Evolutionary conservation across 2,329 filamentous ascomycete species (phyloP).

Genomic region (Verticillium isaacii): DNA sequence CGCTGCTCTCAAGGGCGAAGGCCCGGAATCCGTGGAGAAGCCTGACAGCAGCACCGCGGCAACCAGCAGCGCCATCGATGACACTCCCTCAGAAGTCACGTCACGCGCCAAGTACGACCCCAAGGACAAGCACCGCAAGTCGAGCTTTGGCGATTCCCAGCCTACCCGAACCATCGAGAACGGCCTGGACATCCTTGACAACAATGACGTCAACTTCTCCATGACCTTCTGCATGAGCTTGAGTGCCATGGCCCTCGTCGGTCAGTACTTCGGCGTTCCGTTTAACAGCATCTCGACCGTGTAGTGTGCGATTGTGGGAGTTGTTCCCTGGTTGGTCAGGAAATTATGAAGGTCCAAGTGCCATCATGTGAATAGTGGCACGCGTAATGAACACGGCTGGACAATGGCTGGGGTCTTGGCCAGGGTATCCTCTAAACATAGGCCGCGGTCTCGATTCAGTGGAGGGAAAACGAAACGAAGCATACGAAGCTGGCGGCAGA

Average conservation of each 20-base stretch:
- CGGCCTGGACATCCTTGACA: slow-evolving; percentile 74
- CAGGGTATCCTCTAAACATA: too few species aligned
- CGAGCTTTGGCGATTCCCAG: slow-evolving; percentile 49
- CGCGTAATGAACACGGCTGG: too few species aligned
- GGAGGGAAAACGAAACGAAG: too few species aligned
- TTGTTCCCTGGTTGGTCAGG: not conserved
- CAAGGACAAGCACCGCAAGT: slow-evolving; percentile 41
- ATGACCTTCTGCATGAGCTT: slow-evolving; percentile 84
- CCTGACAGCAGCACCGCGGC: slow-evolving; percentile 8
- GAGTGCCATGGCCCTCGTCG: slow-evolving; percentile 64
- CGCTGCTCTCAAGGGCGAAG: slow-evolving; percentile 36
- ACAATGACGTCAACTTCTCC: slow-evolving; percentile 90
- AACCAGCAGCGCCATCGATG: slow-evolving; percentile 13
- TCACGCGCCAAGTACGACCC: slow-evolving; percentile 29
- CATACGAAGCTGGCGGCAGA: too few species aligned
- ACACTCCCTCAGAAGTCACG: slow-evolving; percentile 17
- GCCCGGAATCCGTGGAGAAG: slow-evolving; percentile 35
- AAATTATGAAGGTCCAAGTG: not conserved
- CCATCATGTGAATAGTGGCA: not conserved
- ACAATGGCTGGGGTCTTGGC: too few species aligned
- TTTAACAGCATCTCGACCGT: slow-evolving; percentile 31
- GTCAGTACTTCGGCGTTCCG: slow-evolving; percentile 56
- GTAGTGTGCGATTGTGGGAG: not conserved
- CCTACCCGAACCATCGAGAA: slow-evolving; percentile 62
- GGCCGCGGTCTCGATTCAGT: too few species aligned